Evolutionary conservation across 2,329 filamentous ascomycete species (phyloP), one percentile per base, ranked within the genome.

Genomic region (Delphinella strobiligena): DNA sequence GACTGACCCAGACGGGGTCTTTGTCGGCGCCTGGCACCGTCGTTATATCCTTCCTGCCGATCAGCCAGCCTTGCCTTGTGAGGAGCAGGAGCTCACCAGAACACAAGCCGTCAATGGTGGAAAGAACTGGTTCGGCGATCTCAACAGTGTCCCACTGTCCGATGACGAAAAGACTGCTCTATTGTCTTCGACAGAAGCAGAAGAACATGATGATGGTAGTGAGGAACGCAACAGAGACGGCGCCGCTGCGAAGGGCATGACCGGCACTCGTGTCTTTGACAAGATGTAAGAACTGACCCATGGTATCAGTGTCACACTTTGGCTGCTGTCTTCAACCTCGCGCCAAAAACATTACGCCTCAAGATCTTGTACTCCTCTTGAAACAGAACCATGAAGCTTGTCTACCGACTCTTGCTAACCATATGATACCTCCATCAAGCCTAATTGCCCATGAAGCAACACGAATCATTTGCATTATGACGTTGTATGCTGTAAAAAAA

Each of bases 21-120:
- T 94, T 61, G 69, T 89, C 11, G 89, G 89, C 2, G 79, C 87
- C 36, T 98, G 89, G 89, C 86, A 95, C 60, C 71, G 82, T 19
- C 72, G 80, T 37, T 75, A 75, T 51, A 64, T 94, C 9, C 59
- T 74, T 34, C 56, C 68, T 1, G 48, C 49, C 1, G 44, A 32
- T 49, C 36, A 40, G 38, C 41, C 36, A 31, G 45, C 41, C 4
- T 55, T 64, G 15, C 53, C 59, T 33, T 53, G 69, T 11, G 57
- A 63, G 41, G 68, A 72, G 52, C 60, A 60, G 31, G 63, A 68
- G 47, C 49, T 58, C 3, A 42, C 37, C 35, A 44, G 51, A 19
- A 46, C 44, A 7, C 46, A 48, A 48, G 63, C 62, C 2, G 49
- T 59, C 4, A 60, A 67, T 43, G 65, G 68, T 41, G 61, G 65